These are phyloP conservation scores for Volvariella surrecta DNA, from an alignment of 1,284 basidiomycete genomes.

Conservation along the genomic window DNA sequence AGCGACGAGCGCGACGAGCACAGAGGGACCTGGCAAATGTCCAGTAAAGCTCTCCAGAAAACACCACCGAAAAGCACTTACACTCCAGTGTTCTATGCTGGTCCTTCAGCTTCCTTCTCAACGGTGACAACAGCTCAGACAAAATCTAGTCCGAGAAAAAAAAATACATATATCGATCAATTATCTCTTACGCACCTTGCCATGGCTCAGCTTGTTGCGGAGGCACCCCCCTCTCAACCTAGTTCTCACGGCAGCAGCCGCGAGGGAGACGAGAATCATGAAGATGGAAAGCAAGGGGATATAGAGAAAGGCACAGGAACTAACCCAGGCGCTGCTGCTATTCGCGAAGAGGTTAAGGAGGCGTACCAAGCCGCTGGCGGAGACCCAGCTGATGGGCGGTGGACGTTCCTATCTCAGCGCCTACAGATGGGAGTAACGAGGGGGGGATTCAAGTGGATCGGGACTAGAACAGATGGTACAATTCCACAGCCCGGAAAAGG, in stretches of 20 bases:
- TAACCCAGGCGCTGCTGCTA: constrained; percentile 12
- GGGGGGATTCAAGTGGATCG: constrained; percentile 16
- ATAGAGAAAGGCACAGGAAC: too few relatives aligned
- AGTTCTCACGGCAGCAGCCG: neutral
- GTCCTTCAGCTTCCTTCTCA: neutral
- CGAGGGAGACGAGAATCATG: neutral
- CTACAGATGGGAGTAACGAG: constrained; percentile 17
- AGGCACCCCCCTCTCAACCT: constrained; percentile 11
- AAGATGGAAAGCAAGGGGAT: neutral
- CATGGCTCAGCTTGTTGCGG: constrained; percentile 14
- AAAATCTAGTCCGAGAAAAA: constrained; percentile 10
- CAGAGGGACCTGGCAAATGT: too few relatives aligned
- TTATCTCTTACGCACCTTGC: constrained; percentile 14
- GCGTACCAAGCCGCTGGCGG: constrained; percentile 20
- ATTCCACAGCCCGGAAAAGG: constrained; percentile 10
- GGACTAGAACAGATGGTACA: constrained; percentile 12
- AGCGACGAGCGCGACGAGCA: neutral
- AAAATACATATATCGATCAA: constrained; percentile 14
- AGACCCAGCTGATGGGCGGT: constrained; percentile 23
- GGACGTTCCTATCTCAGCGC: constrained; percentile 17
- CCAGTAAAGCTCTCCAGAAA: constrained; percentile 1
- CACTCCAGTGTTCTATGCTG: constrained; percentile 14
- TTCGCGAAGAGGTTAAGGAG: constrained; percentile 16
- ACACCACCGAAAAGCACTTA: constrained; percentile 11
- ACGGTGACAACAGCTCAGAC: neutral